These are phyloP conservation scores for Ophiostoma triangulosporum DNA, from an alignment of 2,329 filamentous ascomycete species.

Conservation along the genomic window DNA sequence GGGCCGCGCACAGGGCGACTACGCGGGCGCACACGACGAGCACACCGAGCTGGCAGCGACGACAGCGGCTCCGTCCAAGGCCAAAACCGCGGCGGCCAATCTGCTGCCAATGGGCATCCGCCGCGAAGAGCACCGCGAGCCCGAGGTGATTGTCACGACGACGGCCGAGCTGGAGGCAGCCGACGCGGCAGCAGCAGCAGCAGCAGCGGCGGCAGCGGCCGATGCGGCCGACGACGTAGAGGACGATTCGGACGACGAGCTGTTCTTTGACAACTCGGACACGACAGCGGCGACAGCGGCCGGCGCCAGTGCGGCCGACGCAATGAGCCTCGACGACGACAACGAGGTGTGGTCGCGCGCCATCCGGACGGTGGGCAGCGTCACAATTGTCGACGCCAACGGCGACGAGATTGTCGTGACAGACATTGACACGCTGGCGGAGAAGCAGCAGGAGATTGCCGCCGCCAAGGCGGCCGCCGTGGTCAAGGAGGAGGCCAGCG, in stretches of 20 bases:
- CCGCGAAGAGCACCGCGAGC: constrained; percentile 39
- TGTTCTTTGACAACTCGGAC: constrained; percentile 15
- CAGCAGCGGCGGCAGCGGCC: neutral
- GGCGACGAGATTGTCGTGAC: constrained; percentile 24
- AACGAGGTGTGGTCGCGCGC: constrained; percentile 31
- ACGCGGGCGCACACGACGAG: constrained; percentile 28
- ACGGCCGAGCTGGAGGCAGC: constrained; percentile 43
- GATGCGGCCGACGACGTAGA: constrained; percentile 13
- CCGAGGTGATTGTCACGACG: constrained; percentile 39
- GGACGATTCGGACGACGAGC: constrained; percentile 14
- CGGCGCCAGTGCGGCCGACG: constrained; percentile 4
- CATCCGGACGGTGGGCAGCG: constrained; percentile 17
- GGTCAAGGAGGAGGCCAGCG: constrained; percentile 12
- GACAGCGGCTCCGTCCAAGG: constrained; percentile 13
- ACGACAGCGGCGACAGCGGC: neutral
- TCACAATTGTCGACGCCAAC: constrained; percentile 33
- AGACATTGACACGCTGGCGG: constrained; percentile 25
- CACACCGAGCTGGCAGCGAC: constrained; percentile 22
- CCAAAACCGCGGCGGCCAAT: constrained; percentile 17
- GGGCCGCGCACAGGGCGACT: constrained; percentile 26
- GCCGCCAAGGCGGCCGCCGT: neutral
- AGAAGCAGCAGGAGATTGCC: constrained; percentile 12
- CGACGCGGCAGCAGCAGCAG: constrained; percentile 17
- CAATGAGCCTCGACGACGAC: constrained; percentile 18
- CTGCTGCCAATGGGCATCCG: constrained; percentile 43